Conservation (phyloP, 192 early-diverging fungal genomes). For the Entomortierella lignicola region DNA sequence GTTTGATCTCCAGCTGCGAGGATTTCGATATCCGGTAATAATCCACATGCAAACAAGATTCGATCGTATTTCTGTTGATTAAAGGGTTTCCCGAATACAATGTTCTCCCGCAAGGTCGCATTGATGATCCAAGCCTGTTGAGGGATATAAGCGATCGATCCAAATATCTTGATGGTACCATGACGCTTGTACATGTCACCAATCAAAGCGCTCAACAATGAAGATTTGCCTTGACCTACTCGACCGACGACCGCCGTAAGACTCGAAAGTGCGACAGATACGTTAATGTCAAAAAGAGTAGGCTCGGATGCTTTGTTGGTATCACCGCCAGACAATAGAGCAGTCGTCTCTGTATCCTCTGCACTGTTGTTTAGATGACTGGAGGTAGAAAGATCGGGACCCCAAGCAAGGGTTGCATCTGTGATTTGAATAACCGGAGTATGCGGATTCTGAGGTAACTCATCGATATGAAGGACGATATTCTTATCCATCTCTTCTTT, state of each 20-base stretch:
- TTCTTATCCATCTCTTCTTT: constrained; percentile 73
- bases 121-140: constrained; percentile 57
- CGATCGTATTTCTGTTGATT: constrained; percentile 60
- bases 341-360: constrained; percentile 23
- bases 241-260: constrained; percentile 67
- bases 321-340: constrained; percentile 24
- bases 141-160: constrained; percentile 64
- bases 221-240: constrained; percentile 84
- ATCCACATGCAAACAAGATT: neutral
- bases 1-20: constrained; percentile 51
- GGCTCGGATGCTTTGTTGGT: constrained; percentile 28
- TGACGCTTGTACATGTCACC: constrained; percentile 80
- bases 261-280: neutral
- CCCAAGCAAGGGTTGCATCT: constrained; percentile 36
- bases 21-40: constrained; percentile 15
- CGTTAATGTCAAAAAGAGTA: constrained; percentile 15
- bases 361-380: neutral
- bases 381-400: neutral
- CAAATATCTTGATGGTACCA: constrained; percentile 66
- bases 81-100: constrained; percentile 50
- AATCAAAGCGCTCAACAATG: constrained; percentile 72
- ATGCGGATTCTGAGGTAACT: constrained; percentile 7
- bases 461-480: neutral
- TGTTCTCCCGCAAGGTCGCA: constrained; percentile 31
- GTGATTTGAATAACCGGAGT: constrained; percentile 13